Evolutionary conservation across 2,329 filamentous ascomycete species (phyloP).

Genomic region (Botryotinia globosa): DNA sequence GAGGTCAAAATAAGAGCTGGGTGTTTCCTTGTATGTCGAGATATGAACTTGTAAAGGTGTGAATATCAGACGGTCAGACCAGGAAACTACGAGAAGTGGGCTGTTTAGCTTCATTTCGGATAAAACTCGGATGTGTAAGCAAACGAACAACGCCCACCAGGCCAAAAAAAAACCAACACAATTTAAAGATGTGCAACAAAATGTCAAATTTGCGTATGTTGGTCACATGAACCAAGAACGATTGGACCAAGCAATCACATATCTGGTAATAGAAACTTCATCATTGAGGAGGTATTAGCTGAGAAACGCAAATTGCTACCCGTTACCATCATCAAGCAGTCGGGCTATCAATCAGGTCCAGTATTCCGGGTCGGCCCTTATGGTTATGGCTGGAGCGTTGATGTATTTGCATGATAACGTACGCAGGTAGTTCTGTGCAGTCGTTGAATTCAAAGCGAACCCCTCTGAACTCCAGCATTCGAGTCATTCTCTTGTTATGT

Average conservation of each 20-base stretch:
- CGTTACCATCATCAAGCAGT: not conserved
- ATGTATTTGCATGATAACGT: not conserved
- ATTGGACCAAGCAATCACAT: not conserved
- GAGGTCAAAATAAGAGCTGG: not conserved
- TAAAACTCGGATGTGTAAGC: constrained; percentile 8
- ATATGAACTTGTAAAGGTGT: not conserved
- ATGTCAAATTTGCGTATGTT: not conserved
- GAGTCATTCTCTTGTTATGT: not conserved
- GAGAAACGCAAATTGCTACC: not conserved
- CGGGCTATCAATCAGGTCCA: not conserved
- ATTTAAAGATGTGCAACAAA: not conserved
- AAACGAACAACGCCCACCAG: not conserved
- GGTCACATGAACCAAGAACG: not conserved
- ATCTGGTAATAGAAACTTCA: not conserved
- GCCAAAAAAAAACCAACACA: not conserved
- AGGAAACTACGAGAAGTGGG: constrained; percentile 9
- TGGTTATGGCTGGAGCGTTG: not conserved
- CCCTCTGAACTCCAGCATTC: not conserved
- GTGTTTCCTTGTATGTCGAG: not conserved
- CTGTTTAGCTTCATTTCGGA: constrained; percentile 16
- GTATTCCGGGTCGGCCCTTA: not conserved
- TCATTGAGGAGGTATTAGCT: not conserved
- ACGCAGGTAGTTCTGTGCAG: not conserved
- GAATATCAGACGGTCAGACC: not conserved
- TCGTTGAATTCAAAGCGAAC: not conserved